A percentile compares a stretch with the other conserved stretches of the same genome.
Evolutionary conservation across 2,329 filamentous ascomycete genomes (phyloP).

Genomic region (Calycina marina): DNA sequence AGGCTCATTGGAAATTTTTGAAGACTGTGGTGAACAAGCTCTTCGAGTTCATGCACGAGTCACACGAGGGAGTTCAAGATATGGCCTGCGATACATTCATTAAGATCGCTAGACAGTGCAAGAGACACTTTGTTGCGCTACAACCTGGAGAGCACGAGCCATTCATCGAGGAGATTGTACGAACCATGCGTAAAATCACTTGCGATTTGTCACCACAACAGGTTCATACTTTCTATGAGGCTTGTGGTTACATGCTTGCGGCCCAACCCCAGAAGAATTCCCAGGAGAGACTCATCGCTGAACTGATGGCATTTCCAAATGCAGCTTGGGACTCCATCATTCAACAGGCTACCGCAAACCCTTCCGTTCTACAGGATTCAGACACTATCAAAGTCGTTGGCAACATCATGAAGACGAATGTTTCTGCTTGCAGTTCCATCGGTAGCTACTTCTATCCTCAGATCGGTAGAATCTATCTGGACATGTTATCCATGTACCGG

Average conservation of each 20-base stretch:
- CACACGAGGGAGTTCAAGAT: conserved; percentile 96
- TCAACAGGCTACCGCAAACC: conserved; percentile 68
- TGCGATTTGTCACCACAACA: conserved; percentile 91
- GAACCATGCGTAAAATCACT: conserved; percentile 91
- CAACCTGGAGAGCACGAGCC: conserved; percentile 90
- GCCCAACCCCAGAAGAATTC: conserved; percentile 91
- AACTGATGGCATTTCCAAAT: conserved; percentile 90
- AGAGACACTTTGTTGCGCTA: conserved; percentile 89
- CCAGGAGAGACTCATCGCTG: conserved; percentile 80
- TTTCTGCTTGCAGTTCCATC: conserved; percentile 93
- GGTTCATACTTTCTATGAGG: conserved; percentile 97
- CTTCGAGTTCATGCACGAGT: conserved; percentile 99
- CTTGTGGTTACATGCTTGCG: conserved; percentile 97
- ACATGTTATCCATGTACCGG: conserved; percentile 98
- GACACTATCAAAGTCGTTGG: conserved; percentile 98
- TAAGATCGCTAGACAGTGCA: conserved; percentile 97
- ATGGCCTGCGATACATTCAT: conserved; percentile 99
- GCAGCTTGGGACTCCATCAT: conserved; percentile 94
- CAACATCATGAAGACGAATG: conserved; percentile 99
- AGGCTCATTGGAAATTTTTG: conserved; percentile 98
- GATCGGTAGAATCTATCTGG: conserved; percentile 91
- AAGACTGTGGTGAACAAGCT: conserved; percentile 99
- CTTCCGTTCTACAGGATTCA: conserved; percentile 72
- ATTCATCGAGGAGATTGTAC: conserved; percentile 97
- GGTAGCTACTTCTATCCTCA: conserved; percentile 97